Conservation (phyloP, 805 yeast genomes). For the Hanseniaspora singularis region DNA sequence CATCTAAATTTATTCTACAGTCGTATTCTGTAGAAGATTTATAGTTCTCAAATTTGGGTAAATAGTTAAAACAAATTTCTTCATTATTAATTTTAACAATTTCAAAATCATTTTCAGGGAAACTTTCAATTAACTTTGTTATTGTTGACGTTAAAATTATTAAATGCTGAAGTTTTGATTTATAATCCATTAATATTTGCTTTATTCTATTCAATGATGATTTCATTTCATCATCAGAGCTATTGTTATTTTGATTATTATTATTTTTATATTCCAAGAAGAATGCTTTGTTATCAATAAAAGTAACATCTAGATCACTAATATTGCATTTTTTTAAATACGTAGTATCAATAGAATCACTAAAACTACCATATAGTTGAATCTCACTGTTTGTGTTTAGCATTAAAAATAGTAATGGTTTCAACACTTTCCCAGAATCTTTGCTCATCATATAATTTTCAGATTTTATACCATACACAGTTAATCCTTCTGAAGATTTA, state of each 20-base stretch:
- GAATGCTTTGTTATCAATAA: constrained; percentile 11
- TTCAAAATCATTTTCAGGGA: constrained; percentile 26
- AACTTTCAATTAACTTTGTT: constrained; percentile 27
- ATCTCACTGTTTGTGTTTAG: constrained; percentile 8
- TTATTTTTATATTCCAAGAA: not conserved
- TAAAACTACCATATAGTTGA: constrained; percentile 14
- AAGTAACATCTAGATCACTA: constrained; percentile 2
- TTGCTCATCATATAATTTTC: constrained; percentile 2
- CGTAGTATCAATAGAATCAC: constrained; percentile 9
- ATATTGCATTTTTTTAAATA: constrained; percentile 1
- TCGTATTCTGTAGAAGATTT: constrained; percentile 21
- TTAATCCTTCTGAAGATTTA: not conserved
- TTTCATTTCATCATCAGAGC: not conserved
- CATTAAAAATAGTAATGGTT: constrained; percentile 3
- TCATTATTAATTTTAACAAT: constrained; percentile 27
- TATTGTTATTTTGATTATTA: not conserved
- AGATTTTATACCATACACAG: constrained; percentile 11
- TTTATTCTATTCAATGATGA: constrained; percentile 12
- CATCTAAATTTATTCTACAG: constrained; percentile 23
- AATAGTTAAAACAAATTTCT: constrained; percentile 28
- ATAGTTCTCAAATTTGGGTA: constrained; percentile 18
- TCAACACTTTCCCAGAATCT: not conserved
- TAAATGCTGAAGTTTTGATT: constrained; percentile 27
- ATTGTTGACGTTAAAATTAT: constrained; percentile 28
- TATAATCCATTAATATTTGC: constrained; percentile 17